A percentile compares a stretch with the other conserved stretches of the same genome.
Conservation (phyloP, 805 yeast species). For the Candida krabiensis region DNA sequence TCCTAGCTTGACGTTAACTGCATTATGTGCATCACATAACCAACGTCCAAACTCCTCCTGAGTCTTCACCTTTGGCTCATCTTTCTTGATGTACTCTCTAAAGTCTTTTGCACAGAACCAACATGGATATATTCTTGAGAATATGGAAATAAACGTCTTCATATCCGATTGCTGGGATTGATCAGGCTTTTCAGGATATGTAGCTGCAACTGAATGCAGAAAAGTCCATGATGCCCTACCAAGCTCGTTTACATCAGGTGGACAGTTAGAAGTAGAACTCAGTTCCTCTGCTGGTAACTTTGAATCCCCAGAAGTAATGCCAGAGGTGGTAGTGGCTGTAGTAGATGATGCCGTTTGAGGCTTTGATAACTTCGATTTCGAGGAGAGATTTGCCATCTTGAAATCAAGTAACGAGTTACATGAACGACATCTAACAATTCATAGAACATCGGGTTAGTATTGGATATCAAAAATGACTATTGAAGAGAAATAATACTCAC, state of each 20-base stretch:
- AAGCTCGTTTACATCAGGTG: conserved; percentile 80
- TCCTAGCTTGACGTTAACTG: conserved; percentile 83
- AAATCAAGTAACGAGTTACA: conserved; percentile 85
- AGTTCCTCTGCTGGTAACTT: conserved; percentile 22
- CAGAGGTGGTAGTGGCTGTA: conserved; percentile 17
- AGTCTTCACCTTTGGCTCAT: conserved; percentile 57
- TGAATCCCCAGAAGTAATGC: conserved; percentile 13
- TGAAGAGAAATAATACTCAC: conserved; percentile 51
- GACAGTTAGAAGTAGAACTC: conserved; percentile 47
- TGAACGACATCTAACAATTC: conserved; percentile 60
- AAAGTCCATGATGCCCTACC: conserved; percentile 94
- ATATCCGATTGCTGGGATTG: conserved; percentile 66
- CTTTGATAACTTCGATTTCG: conserved; percentile 25
- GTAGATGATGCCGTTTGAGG: conserved; percentile 10
- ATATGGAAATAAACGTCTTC: conserved; percentile 63
- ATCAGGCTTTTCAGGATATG: conserved; percentile 73
- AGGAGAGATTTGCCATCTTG: conserved; percentile 49
- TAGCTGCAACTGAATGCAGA: conserved; percentile 86
- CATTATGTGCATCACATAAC: conserved; percentile 95
- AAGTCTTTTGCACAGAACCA: conserved; percentile 92
- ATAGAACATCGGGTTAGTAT: no score
- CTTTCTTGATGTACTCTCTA: conserved; percentile 51
- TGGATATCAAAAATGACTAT: no score
- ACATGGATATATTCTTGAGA: conserved; percentile 87
- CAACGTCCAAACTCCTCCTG: conserved; percentile 85